phyloP scores from a whole-genome alignment of 257 asterid species.

The Petunia secreta region DNA sequence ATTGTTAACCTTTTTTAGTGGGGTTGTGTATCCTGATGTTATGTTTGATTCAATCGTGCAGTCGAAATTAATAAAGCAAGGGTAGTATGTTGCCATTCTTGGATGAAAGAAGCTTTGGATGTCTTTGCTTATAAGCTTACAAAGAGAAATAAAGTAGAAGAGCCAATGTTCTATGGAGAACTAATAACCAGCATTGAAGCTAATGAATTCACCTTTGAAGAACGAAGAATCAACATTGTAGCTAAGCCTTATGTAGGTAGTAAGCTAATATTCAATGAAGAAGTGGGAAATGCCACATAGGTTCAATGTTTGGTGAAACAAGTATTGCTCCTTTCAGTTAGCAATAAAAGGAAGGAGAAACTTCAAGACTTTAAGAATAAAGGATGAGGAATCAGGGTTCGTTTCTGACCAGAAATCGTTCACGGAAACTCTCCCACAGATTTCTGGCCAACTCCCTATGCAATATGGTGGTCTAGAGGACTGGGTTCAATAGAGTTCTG shows the following conservation, averaged over 20 bases:
- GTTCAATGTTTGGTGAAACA: background rate
- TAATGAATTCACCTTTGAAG: conserved; percentile 29
- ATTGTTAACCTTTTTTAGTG: background rate
- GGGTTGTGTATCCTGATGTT: background rate
- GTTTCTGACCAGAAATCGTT: no score
- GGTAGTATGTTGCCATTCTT: conserved; percentile 60
- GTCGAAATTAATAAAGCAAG: conserved; percentile 75
- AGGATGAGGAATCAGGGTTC: background rate
- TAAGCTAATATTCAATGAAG: conserved; percentile 16
- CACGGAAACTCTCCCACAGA: no score
- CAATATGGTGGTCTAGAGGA: no score
- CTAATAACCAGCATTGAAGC: background rate
- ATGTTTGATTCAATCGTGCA: conserved; percentile 34
- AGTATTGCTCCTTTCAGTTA: conserved; percentile 24
- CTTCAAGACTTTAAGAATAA: background rate
- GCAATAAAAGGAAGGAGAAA: conserved; percentile 13
- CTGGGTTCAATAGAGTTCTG: no score
- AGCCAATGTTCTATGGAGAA: conserved; percentile 17
- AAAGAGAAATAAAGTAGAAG: conserved; percentile 24
- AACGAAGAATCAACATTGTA: conserved; percentile 18
- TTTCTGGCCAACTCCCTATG: no score
- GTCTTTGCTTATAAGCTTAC: conserved; percentile 47
- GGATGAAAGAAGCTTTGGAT: conserved; percentile 96
- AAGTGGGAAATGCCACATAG: background rate
- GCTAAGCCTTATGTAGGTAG: conserved; percentile 22